These are phyloP conservation scores for Aureobasidium sp. DNA, from an alignment of 2,329 filamentous ascomycete species.

Conservation along the genomic window DNA sequence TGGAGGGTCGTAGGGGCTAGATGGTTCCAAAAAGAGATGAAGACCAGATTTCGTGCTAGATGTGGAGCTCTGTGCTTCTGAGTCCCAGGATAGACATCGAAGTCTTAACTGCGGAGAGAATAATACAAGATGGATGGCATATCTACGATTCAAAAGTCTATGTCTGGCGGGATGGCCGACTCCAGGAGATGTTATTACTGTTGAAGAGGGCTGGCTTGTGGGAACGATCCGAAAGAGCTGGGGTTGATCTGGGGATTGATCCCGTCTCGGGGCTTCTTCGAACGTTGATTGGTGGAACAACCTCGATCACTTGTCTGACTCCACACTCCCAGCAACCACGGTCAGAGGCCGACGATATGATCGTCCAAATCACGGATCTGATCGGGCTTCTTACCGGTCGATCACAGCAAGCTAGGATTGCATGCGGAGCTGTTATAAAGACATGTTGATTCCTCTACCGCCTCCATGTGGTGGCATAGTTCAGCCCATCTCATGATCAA, in stretches of 20 bases:
- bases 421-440: background rate
- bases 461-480: no score
- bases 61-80: no score
- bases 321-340: background rate
- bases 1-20: no score
- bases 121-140: no score
- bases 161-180: background rate
- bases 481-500: background rate
- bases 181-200: background rate
- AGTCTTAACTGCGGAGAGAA: no score
- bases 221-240: background rate
- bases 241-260: background rate
- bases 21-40: no score
- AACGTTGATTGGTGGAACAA: background rate
- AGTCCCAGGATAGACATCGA: no score
- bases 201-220: background rate
- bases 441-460: background rate
- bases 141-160: no score
- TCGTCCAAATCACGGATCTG: background rate
- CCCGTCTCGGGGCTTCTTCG: background rate
- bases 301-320: background rate
- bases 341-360: background rate
- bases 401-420: background rate
- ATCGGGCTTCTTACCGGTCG: background rate
- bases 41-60: no score